These are phyloP conservation scores for Noccaea caerulescens DNA, from an alignment of 345 rosid genomes.

Conservation along the genomic window DNA sequence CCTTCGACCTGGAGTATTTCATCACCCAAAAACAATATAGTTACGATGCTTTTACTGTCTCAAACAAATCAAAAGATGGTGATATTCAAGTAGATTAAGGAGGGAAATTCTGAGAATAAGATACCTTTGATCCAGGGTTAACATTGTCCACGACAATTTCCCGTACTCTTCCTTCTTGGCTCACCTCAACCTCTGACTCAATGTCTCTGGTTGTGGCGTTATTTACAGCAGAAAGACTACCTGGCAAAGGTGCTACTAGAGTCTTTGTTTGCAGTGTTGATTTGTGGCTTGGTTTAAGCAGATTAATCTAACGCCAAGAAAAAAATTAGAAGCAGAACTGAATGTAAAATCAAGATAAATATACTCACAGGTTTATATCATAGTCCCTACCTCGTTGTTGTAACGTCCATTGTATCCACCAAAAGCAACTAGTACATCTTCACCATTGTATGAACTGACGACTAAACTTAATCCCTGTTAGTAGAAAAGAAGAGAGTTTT, in stretches of 20 bases:
- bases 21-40: constrained; percentile 27
- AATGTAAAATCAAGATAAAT: constrained; percentile 7
- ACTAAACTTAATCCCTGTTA: constrained; percentile 90
- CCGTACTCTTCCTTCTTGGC: constrained; percentile 84
- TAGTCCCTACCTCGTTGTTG: constrained; percentile 73
- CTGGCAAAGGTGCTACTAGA: constrained; percentile 62
- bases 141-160: constrained; percentile 82
- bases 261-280: constrained; percentile 78
- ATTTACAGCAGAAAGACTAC: constrained; percentile 76
- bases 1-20: constrained; percentile 60
- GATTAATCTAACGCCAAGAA: constrained; percentile 61
- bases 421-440: constrained; percentile 87
- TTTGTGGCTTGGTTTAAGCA: constrained; percentile 95
- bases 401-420: constrained; percentile 98
- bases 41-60: neutral
- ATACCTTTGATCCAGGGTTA: constrained; percentile 64
- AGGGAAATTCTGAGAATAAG: constrained; percentile 21
- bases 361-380: constrained; percentile 21
- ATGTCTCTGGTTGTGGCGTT: constrained; percentile 76
- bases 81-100: neutral
- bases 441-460: constrained; percentile 75
- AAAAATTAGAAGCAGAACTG: constrained; percentile 32
- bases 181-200: constrained; percentile 75
- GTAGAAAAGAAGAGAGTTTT: constrained; percentile 25
- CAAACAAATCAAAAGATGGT: neutral